A percentile compares a stretch with the other conserved stretches of the same genome.
Conservation (phyloP, 2,329 filamentous ascomycete genomes). For the Colletotrichum sp. region DNA sequence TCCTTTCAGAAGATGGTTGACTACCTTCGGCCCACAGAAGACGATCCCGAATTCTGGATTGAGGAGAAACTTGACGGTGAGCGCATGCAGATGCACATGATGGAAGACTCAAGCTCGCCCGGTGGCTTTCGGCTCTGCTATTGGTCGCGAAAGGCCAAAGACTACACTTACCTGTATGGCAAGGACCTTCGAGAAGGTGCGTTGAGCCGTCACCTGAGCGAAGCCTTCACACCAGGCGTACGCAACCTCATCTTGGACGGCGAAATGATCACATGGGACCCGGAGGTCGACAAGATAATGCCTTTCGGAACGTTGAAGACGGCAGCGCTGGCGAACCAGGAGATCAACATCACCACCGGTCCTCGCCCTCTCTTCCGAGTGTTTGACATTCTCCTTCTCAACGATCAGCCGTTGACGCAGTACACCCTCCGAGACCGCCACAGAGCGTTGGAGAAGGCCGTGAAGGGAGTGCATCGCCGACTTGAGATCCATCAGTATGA, state of each 20-base stretch:
- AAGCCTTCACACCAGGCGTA: constrained; percentile 79
- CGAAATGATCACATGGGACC: constrained; percentile 99
- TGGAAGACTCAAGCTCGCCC: constrained; percentile 67
- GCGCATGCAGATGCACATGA: constrained; percentile 95
- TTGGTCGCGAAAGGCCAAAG: constrained; percentile 95
- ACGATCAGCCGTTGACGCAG: constrained; percentile 77
- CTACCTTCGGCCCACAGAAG: constrained; percentile 66
- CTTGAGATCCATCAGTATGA: constrained; percentile 82
- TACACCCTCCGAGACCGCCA: constrained; percentile 85
- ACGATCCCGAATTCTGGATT: constrained; percentile 87
- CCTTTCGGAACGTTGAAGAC: constrained; percentile 94
- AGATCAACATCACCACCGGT: constrained; percentile 66
- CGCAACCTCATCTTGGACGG: constrained; percentile 91
- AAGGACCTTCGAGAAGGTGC: constrained; percentile 78
- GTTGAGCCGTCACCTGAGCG: constrained; percentile 78
- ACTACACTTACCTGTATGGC: constrained; percentile 95
- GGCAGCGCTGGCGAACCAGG: constrained; percentile 81
- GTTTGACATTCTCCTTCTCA: constrained; percentile 92
- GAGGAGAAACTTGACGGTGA: constrained; percentile 98
- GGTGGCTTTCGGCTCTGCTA: constrained; percentile 81
- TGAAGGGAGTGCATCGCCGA: constrained; percentile 73
- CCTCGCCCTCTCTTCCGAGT: constrained; percentile 81
- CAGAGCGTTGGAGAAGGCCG: constrained; percentile 72
- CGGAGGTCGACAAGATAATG: constrained; percentile 80
- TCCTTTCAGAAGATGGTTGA: constrained; percentile 80